phyloP scores from a whole-genome alignment of 2,329 filamentous ascomycete genomes.

The Penicillium sp. region DNA sequence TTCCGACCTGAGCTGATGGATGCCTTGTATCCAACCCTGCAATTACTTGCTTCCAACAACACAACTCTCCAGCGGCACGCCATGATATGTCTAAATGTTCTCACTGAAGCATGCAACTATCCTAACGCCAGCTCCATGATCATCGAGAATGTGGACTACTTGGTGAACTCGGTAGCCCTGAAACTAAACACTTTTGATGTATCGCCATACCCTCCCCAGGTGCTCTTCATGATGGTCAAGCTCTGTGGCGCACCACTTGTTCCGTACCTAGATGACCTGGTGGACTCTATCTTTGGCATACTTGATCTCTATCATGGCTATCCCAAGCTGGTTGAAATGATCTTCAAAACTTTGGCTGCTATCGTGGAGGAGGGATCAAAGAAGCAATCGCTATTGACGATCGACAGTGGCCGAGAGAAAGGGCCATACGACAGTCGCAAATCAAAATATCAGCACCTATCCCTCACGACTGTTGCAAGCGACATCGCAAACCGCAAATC shows the following conservation, averaged over 20 bases:
- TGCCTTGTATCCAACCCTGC: conserved; percentile 85
- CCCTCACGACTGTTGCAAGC: conserved; percentile 38
- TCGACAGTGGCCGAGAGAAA: conserved; percentile 38
- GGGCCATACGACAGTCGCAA: conserved; percentile 35
- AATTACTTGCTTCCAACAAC: conserved; percentile 76
- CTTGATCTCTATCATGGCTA: conserved; percentile 97
- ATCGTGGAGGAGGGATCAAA: conserved; percentile 81
- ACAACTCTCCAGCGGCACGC: conserved; percentile 75
- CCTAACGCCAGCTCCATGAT: conserved; percentile 74
- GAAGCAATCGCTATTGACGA: conserved; percentile 52
- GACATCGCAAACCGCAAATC: conserved; percentile 41
- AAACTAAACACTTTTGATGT: conserved; percentile 91
- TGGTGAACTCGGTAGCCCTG: conserved; percentile 88
- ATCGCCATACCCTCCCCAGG: conserved; percentile 85
- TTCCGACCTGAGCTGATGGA: conserved; percentile 90
- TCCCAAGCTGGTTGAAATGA: conserved; percentile 76
- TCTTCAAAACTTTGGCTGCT: conserved; percentile 81
- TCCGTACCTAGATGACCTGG: conserved; percentile 87
- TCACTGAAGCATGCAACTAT: conserved; percentile 79
- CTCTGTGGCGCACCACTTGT: conserved; percentile 80
- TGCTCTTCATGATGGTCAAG: conserved; percentile 90
- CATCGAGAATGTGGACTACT: conserved; percentile 91
- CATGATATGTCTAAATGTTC: conserved; percentile 76
- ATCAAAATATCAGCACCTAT: conserved; percentile 34
- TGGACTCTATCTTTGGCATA: conserved; percentile 87